These are phyloP conservation scores for Syncephalastrum racemosum DNA, from an alignment of 371 early-diverging fungal species.

Conservation along the genomic window DNA sequence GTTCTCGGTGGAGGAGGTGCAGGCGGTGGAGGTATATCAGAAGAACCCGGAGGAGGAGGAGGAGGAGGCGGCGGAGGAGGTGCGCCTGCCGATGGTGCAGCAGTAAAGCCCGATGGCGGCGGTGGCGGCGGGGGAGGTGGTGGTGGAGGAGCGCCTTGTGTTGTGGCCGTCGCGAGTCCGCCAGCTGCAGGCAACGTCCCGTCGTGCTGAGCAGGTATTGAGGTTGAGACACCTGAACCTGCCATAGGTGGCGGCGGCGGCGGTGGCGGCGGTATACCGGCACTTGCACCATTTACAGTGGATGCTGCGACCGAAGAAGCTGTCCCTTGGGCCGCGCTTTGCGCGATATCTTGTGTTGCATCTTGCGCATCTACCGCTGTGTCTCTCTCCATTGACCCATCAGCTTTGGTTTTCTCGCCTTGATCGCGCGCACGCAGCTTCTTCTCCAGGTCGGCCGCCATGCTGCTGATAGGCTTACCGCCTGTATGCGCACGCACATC, in stretches of 20 bases:
- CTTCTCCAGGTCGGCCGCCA: conserved; percentile 3
- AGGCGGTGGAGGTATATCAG: conserved; percentile 14
- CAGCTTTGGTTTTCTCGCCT: neutral
- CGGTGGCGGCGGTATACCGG: conserved; percentile 15
- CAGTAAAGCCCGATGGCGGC: conserved; percentile 5
- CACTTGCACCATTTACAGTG: conserved; percentile 6
- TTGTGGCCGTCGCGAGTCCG: conserved; percentile 4
- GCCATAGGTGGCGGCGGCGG: conserved; percentile 9
- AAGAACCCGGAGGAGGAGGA: conserved; percentile 19
- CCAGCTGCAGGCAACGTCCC: conserved; percentile 29
- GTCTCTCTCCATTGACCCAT: no score
- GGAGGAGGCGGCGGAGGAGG: conserved; percentile 35
- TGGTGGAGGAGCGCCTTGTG: conserved; percentile 20
- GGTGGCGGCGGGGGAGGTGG: conserved; percentile 20
- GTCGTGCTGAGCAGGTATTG: conserved; percentile 7
- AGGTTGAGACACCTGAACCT: neutral
- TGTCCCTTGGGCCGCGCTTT: no score
- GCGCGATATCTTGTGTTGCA: no score
- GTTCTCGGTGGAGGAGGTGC: conserved; percentile 29
- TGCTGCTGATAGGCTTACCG: neutral
- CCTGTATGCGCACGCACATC: neutral
- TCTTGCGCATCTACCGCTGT: neutral
- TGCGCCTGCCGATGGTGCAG: conserved; percentile 17
- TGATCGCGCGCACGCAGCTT: neutral
- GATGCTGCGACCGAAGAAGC: conserved; percentile 13